phyloP scores from a whole-genome alignment of 2,329 filamentous ascomycete species.

The Claviceps sp. region DNA sequence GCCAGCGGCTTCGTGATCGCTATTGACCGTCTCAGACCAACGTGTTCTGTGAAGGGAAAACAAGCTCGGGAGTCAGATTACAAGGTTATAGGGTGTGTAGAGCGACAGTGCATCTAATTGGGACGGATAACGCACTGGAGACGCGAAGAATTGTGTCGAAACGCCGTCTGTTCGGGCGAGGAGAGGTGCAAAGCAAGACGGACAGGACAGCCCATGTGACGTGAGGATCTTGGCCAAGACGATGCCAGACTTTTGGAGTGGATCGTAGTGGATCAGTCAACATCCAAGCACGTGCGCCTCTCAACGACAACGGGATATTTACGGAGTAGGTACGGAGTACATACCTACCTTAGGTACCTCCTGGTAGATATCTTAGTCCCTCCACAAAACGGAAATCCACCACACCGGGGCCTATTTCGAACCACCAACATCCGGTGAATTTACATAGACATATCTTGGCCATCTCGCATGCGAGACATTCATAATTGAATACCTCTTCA shows the following conservation, averaged over 20 bases:
- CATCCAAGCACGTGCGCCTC: conserved; percentile 2
- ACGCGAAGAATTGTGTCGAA: conserved; percentile 3
- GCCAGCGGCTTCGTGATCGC: background rate
- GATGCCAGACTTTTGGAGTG: conserved; percentile 8
- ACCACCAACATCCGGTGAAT: too few relatives aligned
- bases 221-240: conserved; percentile 13
- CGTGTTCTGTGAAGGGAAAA: conserved; percentile 1
- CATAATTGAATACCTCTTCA: too few relatives aligned
- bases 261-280: conserved; percentile 12
- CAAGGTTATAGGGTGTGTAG: conserved; percentile 9
- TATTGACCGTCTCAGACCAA: background rate
- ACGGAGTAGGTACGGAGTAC: too few relatives aligned
- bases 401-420: too few relatives aligned
- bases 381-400: too few relatives aligned
- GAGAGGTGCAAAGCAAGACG: background rate
- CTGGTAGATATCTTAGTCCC: too few relatives aligned
- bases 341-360: too few relatives aligned
- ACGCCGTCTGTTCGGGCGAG: background rate
- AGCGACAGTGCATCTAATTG: conserved; percentile 15
- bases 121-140: conserved; percentile 1
- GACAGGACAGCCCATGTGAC: conserved; percentile 19
- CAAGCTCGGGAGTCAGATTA: conserved; percentile 7
- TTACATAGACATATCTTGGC: too few relatives aligned
- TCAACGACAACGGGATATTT: too few relatives aligned
- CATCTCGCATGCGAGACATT: too few relatives aligned